phyloP scores from a whole-genome alignment of 2,329 filamentous ascomycete species.

The Metarhizium guizhouense region DNA sequence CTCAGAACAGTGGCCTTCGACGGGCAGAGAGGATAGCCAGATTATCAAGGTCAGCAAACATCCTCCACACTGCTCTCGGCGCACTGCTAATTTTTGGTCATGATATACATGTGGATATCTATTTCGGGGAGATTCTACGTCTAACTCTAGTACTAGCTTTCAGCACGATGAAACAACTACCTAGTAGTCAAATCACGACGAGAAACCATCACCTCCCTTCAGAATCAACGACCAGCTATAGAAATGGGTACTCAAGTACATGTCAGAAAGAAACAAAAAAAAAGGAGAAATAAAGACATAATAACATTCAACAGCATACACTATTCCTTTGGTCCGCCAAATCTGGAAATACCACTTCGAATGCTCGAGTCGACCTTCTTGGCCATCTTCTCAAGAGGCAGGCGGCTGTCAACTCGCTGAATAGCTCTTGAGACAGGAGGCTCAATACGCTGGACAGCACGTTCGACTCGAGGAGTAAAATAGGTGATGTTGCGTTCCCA shows the following conservation, averaged over 20 bases:
- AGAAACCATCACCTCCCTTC: not conserved
- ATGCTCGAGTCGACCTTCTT: slow-evolving; percentile 39
- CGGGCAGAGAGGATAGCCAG: no score
- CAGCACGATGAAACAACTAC: not conserved
- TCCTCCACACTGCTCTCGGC: not conserved
- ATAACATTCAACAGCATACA: not conserved
- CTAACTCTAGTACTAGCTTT: not conserved
- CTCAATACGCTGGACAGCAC: slow-evolving; percentile 38
- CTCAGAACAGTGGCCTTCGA: no score
- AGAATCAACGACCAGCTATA: not conserved
- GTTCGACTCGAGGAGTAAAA: slow-evolving; percentile 39
- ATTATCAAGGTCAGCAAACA: not conserved
- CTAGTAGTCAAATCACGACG: not conserved
- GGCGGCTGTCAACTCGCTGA: slow-evolving; percentile 34
- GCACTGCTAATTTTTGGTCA: no score
- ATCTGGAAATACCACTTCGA: slow-evolving; percentile 33
- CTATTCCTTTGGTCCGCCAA: slow-evolving; percentile 14
- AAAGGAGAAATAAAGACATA: not conserved
- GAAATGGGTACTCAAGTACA: not conserved
- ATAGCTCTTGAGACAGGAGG: slow-evolving; percentile 37
- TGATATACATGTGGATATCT: no score
- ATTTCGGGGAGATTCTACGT: not conserved
- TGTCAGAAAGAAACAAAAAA: not conserved
- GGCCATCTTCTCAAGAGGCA: slow-evolving; percentile 42
- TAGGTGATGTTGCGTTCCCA: slow-evolving; percentile 51